Evolutionary conservation across 208 protist species (phyloP), one percentile per base, ranked within the genome.

Genomic region (Trypanosoma rangeli): DNA sequence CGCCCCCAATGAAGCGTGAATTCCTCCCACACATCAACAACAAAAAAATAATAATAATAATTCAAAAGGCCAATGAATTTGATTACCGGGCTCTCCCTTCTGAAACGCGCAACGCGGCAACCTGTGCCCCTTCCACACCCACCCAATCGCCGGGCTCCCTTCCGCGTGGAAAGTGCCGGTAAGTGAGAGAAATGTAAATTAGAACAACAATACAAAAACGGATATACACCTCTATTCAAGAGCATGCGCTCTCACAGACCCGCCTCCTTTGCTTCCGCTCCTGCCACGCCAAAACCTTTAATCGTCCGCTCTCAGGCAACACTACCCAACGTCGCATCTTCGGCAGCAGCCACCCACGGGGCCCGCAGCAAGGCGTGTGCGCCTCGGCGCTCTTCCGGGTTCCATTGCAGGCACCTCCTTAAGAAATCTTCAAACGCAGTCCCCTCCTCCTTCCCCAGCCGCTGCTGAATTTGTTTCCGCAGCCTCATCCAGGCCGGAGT

Each of bases 371-470:
- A 75, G 37, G 67, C 56, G 13, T 70, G 52, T 22, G 85, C 82
- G 20, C 64, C 73, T 15, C 68, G 44, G 24, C 85, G 85, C 58
- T 72, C 48, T 0, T 71, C 61, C 9, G 85, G 79, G 49, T 87
- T 79, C 85, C 85, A 90, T 58, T 85, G 79, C 4, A 90, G 72
- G 55, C 79, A 85, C 28, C 62, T 59, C 18, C n/a, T 42, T 48
- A 87, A 60, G 26, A 90, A 85, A 5, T 22, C 3, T 56, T 84
- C 79, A 58, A 90, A 87, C 28, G 64, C 73, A 3, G 22, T 20
- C 16, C 76, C 79, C 60, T 85, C 75, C 26, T 81, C 73, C 22
- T 22, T 42, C 15, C 69, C 70, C 3, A 90, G 48, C 49, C 79
- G 78, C 9, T 57, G 53, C 12, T 70, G 64, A 35, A 90, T 64